Evolutionary conservation across 768 basidiomycete genomes (phyloP).

Genomic region (Rhizopogon salebrosus): DNA sequence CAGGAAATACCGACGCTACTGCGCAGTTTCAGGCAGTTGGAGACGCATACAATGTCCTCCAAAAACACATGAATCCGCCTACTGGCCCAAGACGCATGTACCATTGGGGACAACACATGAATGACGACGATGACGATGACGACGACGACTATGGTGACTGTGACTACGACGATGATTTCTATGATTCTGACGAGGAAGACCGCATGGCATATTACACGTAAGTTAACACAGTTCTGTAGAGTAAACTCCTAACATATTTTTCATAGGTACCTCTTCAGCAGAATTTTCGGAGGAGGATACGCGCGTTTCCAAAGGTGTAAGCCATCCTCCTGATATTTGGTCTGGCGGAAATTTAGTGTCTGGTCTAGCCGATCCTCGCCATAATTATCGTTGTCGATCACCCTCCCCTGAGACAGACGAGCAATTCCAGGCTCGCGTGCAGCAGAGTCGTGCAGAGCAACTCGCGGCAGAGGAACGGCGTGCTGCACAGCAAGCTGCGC

Average conservation of each 20-base stretch:
- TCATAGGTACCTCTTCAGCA: constrained; percentile 45
- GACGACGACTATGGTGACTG: constrained; percentile 31
- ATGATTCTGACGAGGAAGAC: constrained; percentile 27
- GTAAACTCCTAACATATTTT: constrained; percentile 4
- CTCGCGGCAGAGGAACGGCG: constrained; percentile 49
- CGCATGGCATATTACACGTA: constrained; percentile 44
- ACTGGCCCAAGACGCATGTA: constrained; percentile 17
- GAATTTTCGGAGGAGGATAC: constrained; percentile 33
- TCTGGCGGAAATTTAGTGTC: constrained; percentile 5
- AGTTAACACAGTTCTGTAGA: constrained; percentile 6
- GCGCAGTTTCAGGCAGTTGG: constrained; percentile 64
- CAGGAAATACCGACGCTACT: constrained; percentile 58
- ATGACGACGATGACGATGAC: constrained; percentile 32
- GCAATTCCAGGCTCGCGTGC: constrained; percentile 48
- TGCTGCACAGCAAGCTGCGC: constrained; percentile 40
- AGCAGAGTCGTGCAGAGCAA: constrained; percentile 47
- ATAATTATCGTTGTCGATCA: constrained; percentile 10
- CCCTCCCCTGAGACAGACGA: constrained; percentile 41
- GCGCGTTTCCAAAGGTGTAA: constrained; percentile 25
- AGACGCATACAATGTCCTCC: constrained; percentile 60
- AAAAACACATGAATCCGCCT: constrained; percentile 45
- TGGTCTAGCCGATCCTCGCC: constrained; percentile 17
- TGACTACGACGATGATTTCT: constrained; percentile 26
- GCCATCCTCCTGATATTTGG: constrained; percentile 5
- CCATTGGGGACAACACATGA: constrained; percentile 9